These are phyloP conservation scores for Erigeron philadelphicus DNA, from an alignment of 140 eudicot genomes.

Conservation along the genomic window DNA sequence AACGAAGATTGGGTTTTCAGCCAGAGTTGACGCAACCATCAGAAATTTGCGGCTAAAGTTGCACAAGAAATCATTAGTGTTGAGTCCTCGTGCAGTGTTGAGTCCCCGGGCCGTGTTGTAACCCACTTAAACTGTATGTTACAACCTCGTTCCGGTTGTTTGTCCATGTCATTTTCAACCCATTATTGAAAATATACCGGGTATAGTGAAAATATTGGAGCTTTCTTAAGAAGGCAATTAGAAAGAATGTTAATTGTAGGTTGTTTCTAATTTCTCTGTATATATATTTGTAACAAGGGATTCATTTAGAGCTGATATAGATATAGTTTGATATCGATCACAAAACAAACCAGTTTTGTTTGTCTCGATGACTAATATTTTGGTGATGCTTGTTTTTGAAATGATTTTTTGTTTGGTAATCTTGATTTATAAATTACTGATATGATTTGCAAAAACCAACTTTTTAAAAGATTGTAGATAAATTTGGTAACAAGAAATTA, in stretches of 20 bases:
- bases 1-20: slow-evolving; percentile 85
- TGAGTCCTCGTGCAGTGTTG: slow-evolving; percentile 29
- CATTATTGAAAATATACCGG: slow-evolving; percentile 13
- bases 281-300: slow-evolving; percentile 28
- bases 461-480: no score
- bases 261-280: slow-evolving; percentile 28
- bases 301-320: slow-evolving; percentile 21
- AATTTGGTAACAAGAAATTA: no score
- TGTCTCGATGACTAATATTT: background rate
- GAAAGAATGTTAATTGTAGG: slow-evolving; percentile 28
- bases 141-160: background rate
- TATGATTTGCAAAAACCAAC: no score
- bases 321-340: slow-evolving; percentile 12
- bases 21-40: slow-evolving; percentile 85
- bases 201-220: slow-evolving; percentile 15
- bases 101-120: slow-evolving; percentile 33
- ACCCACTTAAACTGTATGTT: slow-evolving; percentile 17
- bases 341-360: no score
- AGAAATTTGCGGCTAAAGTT: slow-evolving; percentile 57
- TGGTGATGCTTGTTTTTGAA: background rate
- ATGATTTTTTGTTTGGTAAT: no score
- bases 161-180: background rate
- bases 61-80: slow-evolving; percentile 52
- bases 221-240: slow-evolving; percentile 6
- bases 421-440: no score